Evolutionary conservation across 306 rosid species (phyloP).

Genomic region (Styphnolobium japonicum): DNA sequence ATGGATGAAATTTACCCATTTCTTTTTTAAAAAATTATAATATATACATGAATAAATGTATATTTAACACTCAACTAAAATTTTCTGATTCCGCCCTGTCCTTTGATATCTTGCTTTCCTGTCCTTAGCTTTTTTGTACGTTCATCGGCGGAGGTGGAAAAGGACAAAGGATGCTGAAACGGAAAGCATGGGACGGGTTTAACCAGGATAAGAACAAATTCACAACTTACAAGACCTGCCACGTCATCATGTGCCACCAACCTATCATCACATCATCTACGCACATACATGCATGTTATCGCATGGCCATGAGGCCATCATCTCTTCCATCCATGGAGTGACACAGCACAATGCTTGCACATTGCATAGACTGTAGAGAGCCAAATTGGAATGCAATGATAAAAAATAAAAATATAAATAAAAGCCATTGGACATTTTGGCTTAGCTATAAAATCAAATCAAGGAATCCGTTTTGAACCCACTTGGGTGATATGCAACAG

Average conservation of each 20-base stretch:
- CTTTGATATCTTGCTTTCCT: too few relatives aligned
- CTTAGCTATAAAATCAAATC: conserved; percentile 23
- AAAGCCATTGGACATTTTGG: conserved; percentile 1
- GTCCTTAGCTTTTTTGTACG: neutral
- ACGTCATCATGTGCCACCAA: conserved; percentile 32
- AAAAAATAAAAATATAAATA: neutral
- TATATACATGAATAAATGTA: too few relatives aligned
- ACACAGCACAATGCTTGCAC: neutral
- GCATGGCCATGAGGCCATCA: neutral
- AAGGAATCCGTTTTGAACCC: conserved; percentile 45
- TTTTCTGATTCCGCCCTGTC: too few relatives aligned
- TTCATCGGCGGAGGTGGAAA: conserved; percentile 19
- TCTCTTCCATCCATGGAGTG: neutral
- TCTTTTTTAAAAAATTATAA: too few relatives aligned
- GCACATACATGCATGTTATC: neutral
- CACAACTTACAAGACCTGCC: conserved; percentile 15
- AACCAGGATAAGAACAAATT: conserved; percentile 38
- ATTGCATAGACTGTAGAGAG: neutral
- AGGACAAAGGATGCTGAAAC: conserved; percentile 35
- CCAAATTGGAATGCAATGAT: conserved; percentile 23
- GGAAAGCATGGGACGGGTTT: conserved; percentile 41
- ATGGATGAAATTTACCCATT: too few relatives aligned
- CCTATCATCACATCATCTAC: conserved; percentile 10
- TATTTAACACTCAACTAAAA: too few relatives aligned
- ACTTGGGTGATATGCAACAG: conserved; percentile 32